Evolutionary conservation across 192 early-diverging fungal genomes (phyloP), one percentile per base, ranked within the genome.

Genomic region (Bifiguratus adelaidae): DNA sequence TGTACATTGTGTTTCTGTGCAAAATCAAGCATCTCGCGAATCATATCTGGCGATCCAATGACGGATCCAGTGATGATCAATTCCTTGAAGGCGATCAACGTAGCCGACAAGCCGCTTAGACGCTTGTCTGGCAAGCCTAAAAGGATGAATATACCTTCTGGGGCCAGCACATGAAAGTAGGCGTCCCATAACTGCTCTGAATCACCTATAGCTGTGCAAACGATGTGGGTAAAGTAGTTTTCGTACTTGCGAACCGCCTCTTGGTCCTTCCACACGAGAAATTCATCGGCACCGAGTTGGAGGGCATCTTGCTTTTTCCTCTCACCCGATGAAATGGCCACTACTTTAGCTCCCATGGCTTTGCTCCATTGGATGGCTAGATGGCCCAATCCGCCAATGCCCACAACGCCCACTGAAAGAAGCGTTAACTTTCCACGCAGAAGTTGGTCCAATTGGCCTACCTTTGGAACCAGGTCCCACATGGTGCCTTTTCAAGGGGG

Each of bases 11-110:
- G 64, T 66, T 83, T 53, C 32, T 52, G 74, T 4, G 81, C 67
- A 51, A 83, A 71, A 30, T 74, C 68, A 18, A 87, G 56, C 52
- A 79, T 80, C 35, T 83, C 71, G 23, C 75, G 51, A 23, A 78
- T 63, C 11, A 67, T 65, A 7, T 61, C 47, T 46, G 60, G 51
- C 25, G 65, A 58, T 41, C 80, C 85, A 30, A 83, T 74, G 38
- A 80, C 43, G 4, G 85, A 83, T 2, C 78, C 80, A 1, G 52
- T 62, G 19, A 77, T 56, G 16, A 52, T 46, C 7, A 74, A 60
- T 47, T 80, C 62, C 30, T 42, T 37, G 0, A 29, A 1, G 7
- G 30, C 33, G 9, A 52, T 48, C 3, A 11, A 3, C 20, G 51
- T 50, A 19, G 54, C 28, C 3, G 53, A 49, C 11, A 62, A 47